Conservation (phyloP, 768 basidiomycete genomes). For the Zangia roseola region DNA sequence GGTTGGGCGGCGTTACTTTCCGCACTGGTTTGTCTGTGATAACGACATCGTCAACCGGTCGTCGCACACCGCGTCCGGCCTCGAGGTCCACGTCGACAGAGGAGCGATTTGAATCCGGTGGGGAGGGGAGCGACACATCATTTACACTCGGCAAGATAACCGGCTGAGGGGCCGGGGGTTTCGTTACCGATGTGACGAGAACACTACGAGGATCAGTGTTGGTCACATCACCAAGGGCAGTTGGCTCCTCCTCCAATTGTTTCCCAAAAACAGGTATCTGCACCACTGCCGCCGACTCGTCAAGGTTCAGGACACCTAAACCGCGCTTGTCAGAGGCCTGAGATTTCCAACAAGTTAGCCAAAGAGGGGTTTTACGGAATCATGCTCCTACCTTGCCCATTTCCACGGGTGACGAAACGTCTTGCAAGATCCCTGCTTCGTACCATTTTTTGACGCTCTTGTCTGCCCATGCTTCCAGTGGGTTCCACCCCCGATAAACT, state of each 20-base stretch:
- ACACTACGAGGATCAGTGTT: slow-evolving; percentile 28
- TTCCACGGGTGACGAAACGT: slow-evolving; percentile 38
- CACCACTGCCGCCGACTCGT: slow-evolving; percentile 52
- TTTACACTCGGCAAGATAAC: slow-evolving; percentile 65
- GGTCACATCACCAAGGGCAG: slow-evolving; percentile 24
- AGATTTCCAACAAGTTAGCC: slow-evolving; percentile 17
- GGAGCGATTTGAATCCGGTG: slow-evolving; percentile 41
- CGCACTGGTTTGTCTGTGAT: slow-evolving; percentile 13
- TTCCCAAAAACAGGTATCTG: slow-evolving; percentile 61
- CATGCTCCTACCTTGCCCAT: slow-evolving; percentile 47
- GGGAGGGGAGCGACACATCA: slow-evolving; percentile 49
- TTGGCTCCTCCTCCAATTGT: slow-evolving; percentile 16
- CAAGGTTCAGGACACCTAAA: slow-evolving; percentile 41
- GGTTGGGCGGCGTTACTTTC: slow-evolving; percentile 9
- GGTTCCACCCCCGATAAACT: slow-evolving; percentile 90
- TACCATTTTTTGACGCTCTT: slow-evolving; percentile 85
- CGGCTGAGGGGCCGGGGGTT: slow-evolving; percentile 68
- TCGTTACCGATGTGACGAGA: slow-evolving; percentile 63
- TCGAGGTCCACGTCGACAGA: slow-evolving; percentile 38
- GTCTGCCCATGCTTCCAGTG: slow-evolving; percentile 93
- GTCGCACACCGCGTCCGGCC: slow-evolving; percentile 43
- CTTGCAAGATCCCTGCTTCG: slow-evolving; percentile 68
- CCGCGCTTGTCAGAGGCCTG: slow-evolving; percentile 46
- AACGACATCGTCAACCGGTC: slow-evolving; percentile 18
- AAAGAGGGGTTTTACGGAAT: slow-evolving; percentile 1